A percentile compares a stretch with the other conserved stretches of the same genome.
These are phyloP conservation scores for Leccinum sublutescens DNA, from an alignment of 768 basidiomycete genomes.

Conservation along the genomic window DNA sequence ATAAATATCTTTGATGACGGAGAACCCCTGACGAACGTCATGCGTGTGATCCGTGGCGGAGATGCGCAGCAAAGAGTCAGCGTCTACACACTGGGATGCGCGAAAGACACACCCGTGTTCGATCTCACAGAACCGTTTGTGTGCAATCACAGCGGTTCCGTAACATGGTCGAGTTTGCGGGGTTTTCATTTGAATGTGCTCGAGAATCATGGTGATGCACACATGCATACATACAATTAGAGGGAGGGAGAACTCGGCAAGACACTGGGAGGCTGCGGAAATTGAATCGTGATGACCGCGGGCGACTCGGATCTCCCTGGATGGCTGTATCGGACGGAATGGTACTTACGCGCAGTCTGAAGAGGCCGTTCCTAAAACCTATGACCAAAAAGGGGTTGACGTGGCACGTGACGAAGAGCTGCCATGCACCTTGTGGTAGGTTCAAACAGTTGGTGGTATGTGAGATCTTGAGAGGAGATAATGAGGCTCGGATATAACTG, in stretches of 20 bases:
- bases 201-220: background rate
- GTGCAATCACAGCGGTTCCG: background rate
- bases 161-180: background rate
- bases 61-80: background rate
- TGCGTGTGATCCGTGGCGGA: background rate
- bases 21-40: background rate
- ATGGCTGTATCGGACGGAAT: background rate
- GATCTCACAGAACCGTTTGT: background rate
- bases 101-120: background rate
- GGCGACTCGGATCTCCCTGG: background rate
- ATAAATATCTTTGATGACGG: background rate
- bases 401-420: background rate
- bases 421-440: background rate
- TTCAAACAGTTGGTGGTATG: background rate
- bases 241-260: background rate
- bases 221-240: background rate
- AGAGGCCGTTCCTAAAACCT: background rate
- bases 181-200: background rate
- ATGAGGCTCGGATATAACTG: background rate
- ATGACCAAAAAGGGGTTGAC: background rate
- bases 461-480: background rate
- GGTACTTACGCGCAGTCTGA: background rate
- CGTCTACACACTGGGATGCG: background rate
- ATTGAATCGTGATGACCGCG: background rate
- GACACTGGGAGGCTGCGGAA: background rate